Evolutionary conservation across 768 basidiomycete species (phyloP).

Genomic region (Russula foetens): DNA sequence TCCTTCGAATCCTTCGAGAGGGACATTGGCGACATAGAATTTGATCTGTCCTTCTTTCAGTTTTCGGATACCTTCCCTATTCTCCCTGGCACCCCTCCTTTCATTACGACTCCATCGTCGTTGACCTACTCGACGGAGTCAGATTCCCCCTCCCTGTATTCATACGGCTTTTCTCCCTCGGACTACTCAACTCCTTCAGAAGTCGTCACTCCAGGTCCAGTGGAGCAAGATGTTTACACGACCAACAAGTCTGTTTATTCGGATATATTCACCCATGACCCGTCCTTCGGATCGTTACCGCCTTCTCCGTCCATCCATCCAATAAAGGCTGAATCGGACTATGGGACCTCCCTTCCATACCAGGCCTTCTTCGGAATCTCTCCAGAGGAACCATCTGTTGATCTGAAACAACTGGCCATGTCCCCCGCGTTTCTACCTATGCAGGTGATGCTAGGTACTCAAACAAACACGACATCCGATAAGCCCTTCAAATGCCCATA

Average conservation of each 20-base stretch:
- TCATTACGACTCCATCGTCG: neutral
- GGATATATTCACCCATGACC: too few relatives aligned
- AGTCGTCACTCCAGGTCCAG: too few relatives aligned
- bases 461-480: neutral
- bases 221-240: too few relatives aligned
- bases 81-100: too few relatives aligned
- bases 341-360: neutral
- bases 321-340: neutral
- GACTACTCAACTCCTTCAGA: neutral
- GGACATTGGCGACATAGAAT: neutral
- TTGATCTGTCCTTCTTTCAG: neutral
- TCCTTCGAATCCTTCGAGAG: neutral
- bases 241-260: neutral
- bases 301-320: neutral
- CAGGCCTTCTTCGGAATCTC: neutral
- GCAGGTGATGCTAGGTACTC: neutral
- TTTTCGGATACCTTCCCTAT: neutral
- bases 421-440: neutral
- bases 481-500: neutral
- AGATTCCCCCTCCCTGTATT: neutral
- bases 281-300: neutral
- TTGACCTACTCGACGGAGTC: neutral
- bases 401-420: neutral
- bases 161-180: neutral
- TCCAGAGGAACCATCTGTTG: neutral